These are phyloP conservation scores for Xylariaceae sp. DNA, from an alignment of 2,329 filamentous ascomycete genomes.

Conservation along the genomic window DNA sequence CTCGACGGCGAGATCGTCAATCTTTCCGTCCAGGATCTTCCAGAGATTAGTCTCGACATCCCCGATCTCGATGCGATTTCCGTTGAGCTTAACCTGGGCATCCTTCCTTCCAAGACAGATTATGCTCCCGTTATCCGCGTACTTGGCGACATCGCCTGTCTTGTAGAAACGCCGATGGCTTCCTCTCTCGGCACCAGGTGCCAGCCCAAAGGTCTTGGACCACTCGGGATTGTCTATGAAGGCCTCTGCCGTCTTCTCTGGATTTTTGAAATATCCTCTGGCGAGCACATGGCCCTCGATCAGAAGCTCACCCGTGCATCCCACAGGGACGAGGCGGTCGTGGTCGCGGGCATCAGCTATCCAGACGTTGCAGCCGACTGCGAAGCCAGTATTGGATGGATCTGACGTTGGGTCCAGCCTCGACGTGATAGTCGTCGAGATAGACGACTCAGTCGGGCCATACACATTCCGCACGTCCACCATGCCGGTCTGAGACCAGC, in stretches of 20 bases:
- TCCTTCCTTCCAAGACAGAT: background rate
- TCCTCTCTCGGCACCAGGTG: background rate
- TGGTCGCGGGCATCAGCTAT: background rate
- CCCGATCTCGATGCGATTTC: background rate
- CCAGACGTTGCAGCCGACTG: background rate
- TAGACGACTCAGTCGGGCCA: background rate
- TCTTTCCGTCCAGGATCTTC: constrained; percentile 2
- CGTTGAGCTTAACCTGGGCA: constrained; percentile 1
- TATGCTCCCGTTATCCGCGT: background rate
- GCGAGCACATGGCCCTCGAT: background rate
- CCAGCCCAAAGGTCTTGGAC: background rate
- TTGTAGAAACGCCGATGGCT: background rate
- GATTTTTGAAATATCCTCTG: background rate
- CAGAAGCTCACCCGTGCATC: background rate
- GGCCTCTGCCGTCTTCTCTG: background rate
- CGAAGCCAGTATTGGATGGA: background rate
- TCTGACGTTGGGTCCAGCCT: background rate
- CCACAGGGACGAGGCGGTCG: constrained; percentile 1
- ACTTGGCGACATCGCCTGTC: background rate
- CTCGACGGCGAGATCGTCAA: constrained; percentile 4
- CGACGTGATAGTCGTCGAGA: background rate
- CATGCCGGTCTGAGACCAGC: background rate
- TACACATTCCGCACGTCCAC: background rate
- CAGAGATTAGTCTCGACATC: background rate
- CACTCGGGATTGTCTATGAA: background rate